Base-by-base conservation (phyloP, 2,329 filamentous ascomycete genomes). In the Oidium heveae region DNA sequence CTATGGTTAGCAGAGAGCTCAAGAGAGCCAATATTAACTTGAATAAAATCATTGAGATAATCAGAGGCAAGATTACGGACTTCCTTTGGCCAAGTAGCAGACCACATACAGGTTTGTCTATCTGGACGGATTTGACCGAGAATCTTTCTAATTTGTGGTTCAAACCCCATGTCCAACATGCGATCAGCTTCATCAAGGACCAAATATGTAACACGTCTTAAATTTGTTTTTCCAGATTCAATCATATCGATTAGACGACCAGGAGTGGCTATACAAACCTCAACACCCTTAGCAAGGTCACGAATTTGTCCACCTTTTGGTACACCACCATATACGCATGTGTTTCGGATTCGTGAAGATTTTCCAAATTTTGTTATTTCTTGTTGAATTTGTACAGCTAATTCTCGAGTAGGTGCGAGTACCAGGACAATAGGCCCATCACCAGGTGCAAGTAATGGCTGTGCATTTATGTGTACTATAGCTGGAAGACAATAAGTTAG, bases 121-220 rank as follows among this genome's bases (percentile, higher is more conserved):
- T 98, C 91, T 54, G 91, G 91, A 63, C 91, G 86, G 70, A 96
- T 96, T 72, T 98, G 91, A 59, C 84, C 77, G 62, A 98, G 88
- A 61, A 98, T 96, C 75, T 96, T 96, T 74, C 91, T 86, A 65
- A 98, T 96, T 70, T 96, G 91, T 61, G 91, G 91, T 73, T 98
- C 91, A 72, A 98, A 96, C 79, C 91, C 91, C 91, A 98, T 98
- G 73, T 98, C 91, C 68, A 98, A 76, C 91, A 98, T 98, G 66
- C 91, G 89, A 72, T 98, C 91, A 68, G 91, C 91, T 74, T 98
- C 91, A 65, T 98, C 91, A 59, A 98, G 87, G 61, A 96, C 91
- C 56, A 98, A 76, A 72, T 98, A 98, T 55, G 91, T 98, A 58
- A 96, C 88, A 68, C 91, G 87, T 61, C 89, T 89, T 59, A 98